Percentiles rank a stretch among this genome's conserved stretches.
These are phyloP conservation scores for Xylaria grammica DNA, from an alignment of 495 filamentous ascomycete species.

Conservation along the genomic window DNA sequence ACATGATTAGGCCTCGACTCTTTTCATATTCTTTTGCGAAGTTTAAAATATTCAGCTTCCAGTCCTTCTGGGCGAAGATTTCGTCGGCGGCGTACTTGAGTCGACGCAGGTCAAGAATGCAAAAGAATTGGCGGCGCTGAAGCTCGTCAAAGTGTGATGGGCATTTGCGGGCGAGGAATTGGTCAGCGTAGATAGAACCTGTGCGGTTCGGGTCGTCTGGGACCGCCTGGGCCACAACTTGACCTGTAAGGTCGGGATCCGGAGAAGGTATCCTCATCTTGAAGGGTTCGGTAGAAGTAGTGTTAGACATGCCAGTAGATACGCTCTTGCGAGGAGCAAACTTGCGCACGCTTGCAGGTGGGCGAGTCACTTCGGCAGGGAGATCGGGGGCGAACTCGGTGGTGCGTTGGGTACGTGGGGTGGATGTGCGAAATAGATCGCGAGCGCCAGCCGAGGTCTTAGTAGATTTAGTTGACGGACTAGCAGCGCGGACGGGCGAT, in stretches of 20 bases:
- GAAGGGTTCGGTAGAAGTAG: slow-evolving; percentile 48
- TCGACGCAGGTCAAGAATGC: slow-evolving; percentile 57
- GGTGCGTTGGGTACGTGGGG: slow-evolving; percentile 34
- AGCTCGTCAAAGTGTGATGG: slow-evolving; percentile 53
- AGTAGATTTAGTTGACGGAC: slow-evolving; percentile 23
- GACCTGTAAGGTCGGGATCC: slow-evolving; percentile 51
- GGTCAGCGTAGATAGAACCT: slow-evolving; percentile 55
- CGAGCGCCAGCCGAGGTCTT: slow-evolving; percentile 24
- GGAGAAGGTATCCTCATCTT: slow-evolving; percentile 54
- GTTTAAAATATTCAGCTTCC: slow-evolving; percentile 58
- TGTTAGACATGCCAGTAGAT: slow-evolving; percentile 42
- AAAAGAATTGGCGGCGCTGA: slow-evolving; percentile 58
- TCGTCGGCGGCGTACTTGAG: slow-evolving; percentile 59
- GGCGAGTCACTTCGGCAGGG: slow-evolving; percentile 29
- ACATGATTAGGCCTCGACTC: slow-evolving; percentile 57
- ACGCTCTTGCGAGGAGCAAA: slow-evolving; percentile 31
- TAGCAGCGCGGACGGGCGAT: slow-evolving; percentile 25
- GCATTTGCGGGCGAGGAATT: slow-evolving; percentile 55
- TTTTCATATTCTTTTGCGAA: slow-evolving; percentile 61
- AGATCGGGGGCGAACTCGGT: slow-evolving; percentile 45
- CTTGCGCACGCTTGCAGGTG: slow-evolving; percentile 31
- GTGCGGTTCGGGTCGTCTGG: slow-evolving; percentile 45
- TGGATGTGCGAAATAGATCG: slow-evolving; percentile 49
- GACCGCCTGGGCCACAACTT: slow-evolving; percentile 50
- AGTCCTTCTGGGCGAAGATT: slow-evolving; percentile 57